Evolutionary conservation across 2,329 filamentous ascomycete genomes (phyloP).

Genomic region (Xylaria sp.): DNA sequence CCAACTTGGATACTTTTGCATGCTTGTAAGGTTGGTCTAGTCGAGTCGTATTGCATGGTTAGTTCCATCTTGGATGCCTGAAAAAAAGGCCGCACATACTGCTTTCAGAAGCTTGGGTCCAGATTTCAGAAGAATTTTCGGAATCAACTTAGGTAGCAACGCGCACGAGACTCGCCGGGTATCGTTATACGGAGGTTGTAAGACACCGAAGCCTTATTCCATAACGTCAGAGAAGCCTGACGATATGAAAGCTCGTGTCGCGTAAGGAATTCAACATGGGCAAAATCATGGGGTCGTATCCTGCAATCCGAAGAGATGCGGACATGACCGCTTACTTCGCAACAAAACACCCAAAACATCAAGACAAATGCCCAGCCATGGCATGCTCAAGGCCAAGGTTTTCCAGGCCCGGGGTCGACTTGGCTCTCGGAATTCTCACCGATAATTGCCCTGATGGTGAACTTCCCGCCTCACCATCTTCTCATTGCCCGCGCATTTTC

Average conservation of each 20-base stretch:
- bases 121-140: constrained; percentile 2
- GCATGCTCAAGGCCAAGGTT: constrained; percentile 3
- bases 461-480: constrained; percentile 16
- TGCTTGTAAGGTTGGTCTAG: constrained; percentile 1
- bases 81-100: constrained; percentile 32
- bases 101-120: constrained; percentile 22
- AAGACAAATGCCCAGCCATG: neutral
- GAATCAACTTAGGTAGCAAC: constrained; percentile 2
- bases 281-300: neutral
- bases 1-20: constrained; percentile 15
- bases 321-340: constrained; percentile 29
- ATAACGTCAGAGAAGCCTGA: neutral
- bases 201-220: constrained; percentile 4
- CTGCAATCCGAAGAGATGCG: neutral
- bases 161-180: neutral
- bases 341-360: constrained; percentile 13
- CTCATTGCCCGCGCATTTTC: constrained; percentile 10
- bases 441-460: constrained; percentile 23
- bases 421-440: constrained; percentile 22
- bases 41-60: constrained; percentile 22
- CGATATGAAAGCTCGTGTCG: neutral
- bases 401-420: constrained; percentile 6
- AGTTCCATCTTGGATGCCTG: constrained; percentile 8
- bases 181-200: neutral
- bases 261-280: neutral